Evolutionary conservation across 768 basidiomycete species (phyloP), one percentile per base, ranked within the genome.

Genomic region (Lentinula guzmanii): DNA sequence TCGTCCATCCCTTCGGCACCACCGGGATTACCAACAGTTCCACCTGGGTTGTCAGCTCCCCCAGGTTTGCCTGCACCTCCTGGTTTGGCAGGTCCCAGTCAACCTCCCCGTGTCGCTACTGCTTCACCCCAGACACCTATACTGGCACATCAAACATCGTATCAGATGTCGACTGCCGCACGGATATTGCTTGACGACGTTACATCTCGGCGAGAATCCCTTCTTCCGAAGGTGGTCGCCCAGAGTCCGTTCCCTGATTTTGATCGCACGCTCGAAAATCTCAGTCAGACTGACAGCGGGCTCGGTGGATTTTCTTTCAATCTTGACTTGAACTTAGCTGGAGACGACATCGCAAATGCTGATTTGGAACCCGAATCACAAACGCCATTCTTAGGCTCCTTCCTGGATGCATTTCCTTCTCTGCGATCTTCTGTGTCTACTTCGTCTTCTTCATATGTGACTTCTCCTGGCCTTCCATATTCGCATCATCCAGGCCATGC

Each of bases 151-250:
- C 80, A 82, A 61, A 79, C 84, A 11, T 82, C 85, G 5, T 95
- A 95, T 71, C 92, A 94, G 68, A 91, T 94, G 79, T 94, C 93
- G 0, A 89, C 79, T 15, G 89, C 92, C 42, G 92, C 91, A 2
- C 88, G 88, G 64, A 91, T 90, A 1, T 79, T 95, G 51, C 77
- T 95, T 51, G 91, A 94, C 61, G 93, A 95, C 65, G 83, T 95
- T 42, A 88, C 85, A 69, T 84, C 84, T 21, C 79, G 92, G 37
- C 82, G 92, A 50, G 89, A 92, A 66, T 78, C 82, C 7, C 75
- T 76, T 2, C 70, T 78, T 21, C 68, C 78, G 13, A 63, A 72
- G 10, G 68, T 77, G 7, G 70, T 75, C 43, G 72, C 74, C 51
- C 72, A 76, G 37, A 91, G 80, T 70, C 84, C 91, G 10, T 95